phyloP scores from a whole-genome alignment of 1,284 basidiomycete species.

The Grifola frondosa region DNA sequence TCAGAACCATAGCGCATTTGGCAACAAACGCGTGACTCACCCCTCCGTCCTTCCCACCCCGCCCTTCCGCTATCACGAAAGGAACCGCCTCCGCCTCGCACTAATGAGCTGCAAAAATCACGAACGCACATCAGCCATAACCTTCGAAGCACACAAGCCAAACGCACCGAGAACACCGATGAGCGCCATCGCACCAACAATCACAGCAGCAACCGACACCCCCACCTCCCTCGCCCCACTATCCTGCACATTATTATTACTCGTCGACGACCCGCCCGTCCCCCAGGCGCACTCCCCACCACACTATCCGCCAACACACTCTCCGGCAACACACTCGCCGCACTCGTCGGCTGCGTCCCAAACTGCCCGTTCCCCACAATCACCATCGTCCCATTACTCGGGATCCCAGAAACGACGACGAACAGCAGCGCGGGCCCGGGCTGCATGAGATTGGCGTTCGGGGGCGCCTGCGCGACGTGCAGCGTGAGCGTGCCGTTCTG shows the following conservation, averaged over 20 bases:
- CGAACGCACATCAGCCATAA: too few relatives aligned
- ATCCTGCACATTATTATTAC: conserved; percentile 12
- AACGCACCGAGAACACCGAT: conserved; percentile 49
- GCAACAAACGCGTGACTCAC: too few relatives aligned
- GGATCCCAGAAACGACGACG: conserved; percentile 81
- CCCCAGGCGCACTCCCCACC: conserved; percentile 24
- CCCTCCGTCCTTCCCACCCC: too few relatives aligned
- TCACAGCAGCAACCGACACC: conserved; percentile 39
- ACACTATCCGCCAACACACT: conserved; percentile 44
- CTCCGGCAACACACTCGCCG: conserved; percentile 52
- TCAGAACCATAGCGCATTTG: too few relatives aligned
- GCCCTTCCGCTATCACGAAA: too few relatives aligned
- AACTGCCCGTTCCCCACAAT: conserved; percentile 81
- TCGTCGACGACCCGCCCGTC: too few relatives aligned
- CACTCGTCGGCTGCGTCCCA: conserved; percentile 57
- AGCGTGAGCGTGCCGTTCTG: conserved; percentile 70
- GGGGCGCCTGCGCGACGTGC: conserved; percentile 78
- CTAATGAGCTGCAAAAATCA: too few relatives aligned
- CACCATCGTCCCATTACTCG: conserved; percentile 73
- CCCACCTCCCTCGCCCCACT: conserved; percentile 18
- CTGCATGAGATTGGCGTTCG: conserved; percentile 81
- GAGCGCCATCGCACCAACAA: conserved; percentile 49
- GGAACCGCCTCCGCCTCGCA: too few relatives aligned
- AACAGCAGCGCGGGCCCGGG: conserved; percentile 86
- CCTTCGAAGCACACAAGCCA: too few relatives aligned